A percentile compares a stretch with the other conserved stretches of the same genome.
These are phyloP conservation scores for Candida peoriensis DNA, from an alignment of 805 yeast genomes.

Conservation along the genomic window DNA sequence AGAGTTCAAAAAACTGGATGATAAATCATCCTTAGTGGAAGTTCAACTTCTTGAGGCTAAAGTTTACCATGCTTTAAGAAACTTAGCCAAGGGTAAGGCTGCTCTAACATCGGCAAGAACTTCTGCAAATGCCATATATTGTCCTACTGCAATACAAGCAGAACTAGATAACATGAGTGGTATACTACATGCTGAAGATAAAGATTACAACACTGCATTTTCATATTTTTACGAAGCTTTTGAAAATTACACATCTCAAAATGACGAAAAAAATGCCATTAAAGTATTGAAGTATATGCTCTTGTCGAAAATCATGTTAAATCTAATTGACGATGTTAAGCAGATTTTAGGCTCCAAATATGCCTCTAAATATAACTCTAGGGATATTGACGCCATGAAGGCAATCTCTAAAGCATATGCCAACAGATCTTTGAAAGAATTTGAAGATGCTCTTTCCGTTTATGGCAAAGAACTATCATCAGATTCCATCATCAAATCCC, in stretches of 20 bases:
- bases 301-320: conserved; percentile 88
- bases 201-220: conserved; percentile 92
- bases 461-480: conserved; percentile 73
- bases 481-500: conserved; percentile 86
- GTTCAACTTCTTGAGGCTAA: conserved; percentile 89
- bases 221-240: conserved; percentile 94
- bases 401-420: conserved; percentile 87
- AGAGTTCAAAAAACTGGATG: conserved; percentile 92
- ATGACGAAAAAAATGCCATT: conserved; percentile 62
- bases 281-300: conserved; percentile 88
- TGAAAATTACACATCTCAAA: conserved; percentile 67
- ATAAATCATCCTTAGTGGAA: conserved; percentile 90
- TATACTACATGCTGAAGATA: conserved; percentile 91
- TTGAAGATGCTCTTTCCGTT: conserved; percentile 72
- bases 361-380: conserved; percentile 68
- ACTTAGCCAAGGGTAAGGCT: conserved; percentile 86
- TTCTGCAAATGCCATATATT: conserved; percentile 93
- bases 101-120: conserved; percentile 93
- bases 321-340: conserved; percentile 79
- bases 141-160: conserved; percentile 91
- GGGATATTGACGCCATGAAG: conserved; percentile 92
- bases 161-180: conserved; percentile 95
- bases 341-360: conserved; percentile 70
- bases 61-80: conserved; percentile 86
- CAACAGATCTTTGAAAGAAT: conserved; percentile 84